Conservation (phyloP, 345 rosid species). For the Moringa oleifera region DNA sequence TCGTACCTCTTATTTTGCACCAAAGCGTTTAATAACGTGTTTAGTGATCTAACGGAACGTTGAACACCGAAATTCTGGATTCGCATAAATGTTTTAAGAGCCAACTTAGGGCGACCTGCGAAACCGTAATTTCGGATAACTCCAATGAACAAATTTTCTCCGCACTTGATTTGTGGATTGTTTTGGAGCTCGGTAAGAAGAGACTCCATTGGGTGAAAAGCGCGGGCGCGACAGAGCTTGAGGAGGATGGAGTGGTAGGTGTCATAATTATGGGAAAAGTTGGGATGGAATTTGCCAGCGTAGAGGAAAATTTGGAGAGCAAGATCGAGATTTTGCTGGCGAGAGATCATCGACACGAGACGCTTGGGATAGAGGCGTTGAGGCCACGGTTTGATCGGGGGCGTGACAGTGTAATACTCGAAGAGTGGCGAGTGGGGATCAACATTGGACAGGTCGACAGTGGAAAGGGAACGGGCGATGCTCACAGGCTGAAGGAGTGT, state of each 20-base stretch:
- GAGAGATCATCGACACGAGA: constrained; percentile 59
- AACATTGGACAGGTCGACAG: not conserved
- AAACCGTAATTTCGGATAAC: constrained; percentile 77
- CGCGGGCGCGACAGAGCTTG: constrained; percentile 82
- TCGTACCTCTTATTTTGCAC: constrained; percentile 65
- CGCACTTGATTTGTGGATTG: constrained; percentile 45
- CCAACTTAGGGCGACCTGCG: constrained; percentile 49
- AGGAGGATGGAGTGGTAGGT: constrained; percentile 73
- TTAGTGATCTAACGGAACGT: constrained; percentile 67
- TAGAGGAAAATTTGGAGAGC: constrained; percentile 81
- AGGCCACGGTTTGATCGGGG: constrained; percentile 90
- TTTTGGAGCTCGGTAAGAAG: constrained; percentile 48
- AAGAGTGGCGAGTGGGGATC: constrained; percentile 13
- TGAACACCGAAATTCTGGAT: constrained; percentile 51
- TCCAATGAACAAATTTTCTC: constrained; percentile 61
- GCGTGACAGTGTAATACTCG: constrained; percentile 48
- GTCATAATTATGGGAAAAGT: constrained; percentile 57
- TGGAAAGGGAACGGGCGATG: constrained; percentile 8
- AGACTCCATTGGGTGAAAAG: constrained; percentile 57
- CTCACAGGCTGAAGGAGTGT: constrained; percentile 10
- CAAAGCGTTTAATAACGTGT: constrained; percentile 71
- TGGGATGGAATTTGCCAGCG: constrained; percentile 73
- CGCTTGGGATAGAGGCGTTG: constrained; percentile 71
- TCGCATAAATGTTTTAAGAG: constrained; percentile 53
- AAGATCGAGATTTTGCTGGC: constrained; percentile 78